phyloP scores from a whole-genome alignment of 2,329 filamentous ascomycete genomes.

The Fusarium metavorans region DNA sequence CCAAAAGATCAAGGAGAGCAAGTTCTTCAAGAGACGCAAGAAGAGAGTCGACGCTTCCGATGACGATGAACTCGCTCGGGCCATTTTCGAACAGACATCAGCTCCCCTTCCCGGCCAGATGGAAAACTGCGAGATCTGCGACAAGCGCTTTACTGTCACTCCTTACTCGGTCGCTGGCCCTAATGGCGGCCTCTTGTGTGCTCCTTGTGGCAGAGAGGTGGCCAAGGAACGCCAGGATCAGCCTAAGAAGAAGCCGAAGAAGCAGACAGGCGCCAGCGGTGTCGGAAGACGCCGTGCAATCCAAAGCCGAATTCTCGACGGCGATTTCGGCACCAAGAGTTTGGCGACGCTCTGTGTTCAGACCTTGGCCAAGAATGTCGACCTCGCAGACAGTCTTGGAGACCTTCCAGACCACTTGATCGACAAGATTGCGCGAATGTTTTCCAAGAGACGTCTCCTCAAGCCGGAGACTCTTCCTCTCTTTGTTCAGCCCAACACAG shows the following conservation, averaged over 20 bases:
- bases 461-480: conserved; percentile 66
- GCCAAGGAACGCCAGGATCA: conserved; percentile 68
- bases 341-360: conserved; percentile 74
- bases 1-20: conserved; percentile 72
- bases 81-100: conserved; percentile 60
- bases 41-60: conserved; percentile 52
- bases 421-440: conserved; percentile 69
- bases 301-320: conserved; percentile 88
- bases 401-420: conserved; percentile 67
- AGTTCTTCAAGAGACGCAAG: conserved; percentile 67
- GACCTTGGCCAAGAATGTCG: conserved; percentile 71
- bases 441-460: conserved; percentile 71
- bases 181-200: conserved; percentile 87
- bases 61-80: conserved; percentile 62
- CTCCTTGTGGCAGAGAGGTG: conserved; percentile 81
- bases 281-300: conserved; percentile 77
- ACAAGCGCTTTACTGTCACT: conserved; percentile 92
- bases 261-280: conserved; percentile 60
- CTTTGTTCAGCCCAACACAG: conserved; percentile 65
- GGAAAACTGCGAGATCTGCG: conserved; percentile 87
- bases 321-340: conserved; percentile 75
- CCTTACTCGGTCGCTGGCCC: conserved; percentile 86
- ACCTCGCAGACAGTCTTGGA: conserved; percentile 72
- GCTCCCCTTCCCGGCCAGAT: conserved; percentile 83
- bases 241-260: conserved; percentile 60